Conservation (phyloP, 2,329 filamentous ascomycete species). For the Colletotrichum chrysophilum region DNA sequence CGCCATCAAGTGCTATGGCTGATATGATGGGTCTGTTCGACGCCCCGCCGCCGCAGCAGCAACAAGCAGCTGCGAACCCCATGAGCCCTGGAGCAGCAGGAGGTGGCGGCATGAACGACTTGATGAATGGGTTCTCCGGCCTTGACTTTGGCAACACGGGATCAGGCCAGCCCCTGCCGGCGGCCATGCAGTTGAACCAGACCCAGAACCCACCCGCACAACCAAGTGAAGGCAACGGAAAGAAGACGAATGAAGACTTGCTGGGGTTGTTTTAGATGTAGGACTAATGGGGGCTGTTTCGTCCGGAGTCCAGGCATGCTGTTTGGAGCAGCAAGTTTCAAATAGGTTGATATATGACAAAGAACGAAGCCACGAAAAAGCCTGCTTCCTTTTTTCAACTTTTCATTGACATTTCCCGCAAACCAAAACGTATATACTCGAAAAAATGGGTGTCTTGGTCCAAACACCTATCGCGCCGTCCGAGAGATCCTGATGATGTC, state of each 20-base stretch:
- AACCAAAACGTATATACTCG: background rate
- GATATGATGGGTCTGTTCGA: conserved; percentile 76
- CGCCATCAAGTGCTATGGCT: conserved; percentile 55
- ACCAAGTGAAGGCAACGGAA: conserved; percentile 43
- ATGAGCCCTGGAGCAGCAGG: conserved; percentile 25
- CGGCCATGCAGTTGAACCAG: conserved; percentile 61
- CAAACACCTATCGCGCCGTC: conserved; percentile 7
- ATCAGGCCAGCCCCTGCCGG: conserved; percentile 66
- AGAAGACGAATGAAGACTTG: conserved; percentile 68
- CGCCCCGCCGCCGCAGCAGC: conserved; percentile 61
- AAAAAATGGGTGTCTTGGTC: background rate
- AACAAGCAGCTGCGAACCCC: conserved; percentile 37
- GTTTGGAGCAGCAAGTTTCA: conserved; percentile 8
- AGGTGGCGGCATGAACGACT: conserved; percentile 76
- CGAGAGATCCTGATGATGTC: background rate
- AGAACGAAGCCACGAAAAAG: conserved; percentile 20
- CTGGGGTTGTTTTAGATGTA: conserved; percentile 44
- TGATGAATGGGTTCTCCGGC: conserved; percentile 87
- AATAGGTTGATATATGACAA: conserved; percentile 23
- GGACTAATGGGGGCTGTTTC: background rate
- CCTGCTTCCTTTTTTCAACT: conserved; percentile 9
- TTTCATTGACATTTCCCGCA: background rate
- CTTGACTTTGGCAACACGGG: conserved; percentile 72
- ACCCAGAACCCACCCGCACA: conserved; percentile 31
- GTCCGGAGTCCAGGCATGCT: conserved; percentile 19